phyloP scores from a whole-genome alignment of 192 early-diverging fungal species.

The Coemansia sp. region DNA sequence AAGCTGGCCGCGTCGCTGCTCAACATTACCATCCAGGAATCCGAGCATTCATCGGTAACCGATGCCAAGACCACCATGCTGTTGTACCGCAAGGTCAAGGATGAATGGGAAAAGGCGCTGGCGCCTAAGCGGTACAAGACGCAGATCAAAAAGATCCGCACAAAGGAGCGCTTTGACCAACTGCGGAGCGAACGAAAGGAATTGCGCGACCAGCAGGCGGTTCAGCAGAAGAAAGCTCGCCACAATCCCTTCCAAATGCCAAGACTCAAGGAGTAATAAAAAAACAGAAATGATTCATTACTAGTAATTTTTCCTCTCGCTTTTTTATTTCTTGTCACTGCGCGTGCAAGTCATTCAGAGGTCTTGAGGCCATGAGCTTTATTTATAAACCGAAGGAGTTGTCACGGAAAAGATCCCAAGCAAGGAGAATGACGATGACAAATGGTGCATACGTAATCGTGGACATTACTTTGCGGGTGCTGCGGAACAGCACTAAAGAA shows the following conservation, averaged over 20 bases:
- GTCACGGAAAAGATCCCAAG: too few species aligned
- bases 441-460: too few species aligned
- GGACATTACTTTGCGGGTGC: too few species aligned
- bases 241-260: neutral
- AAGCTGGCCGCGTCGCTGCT: constrained; percentile 76
- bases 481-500: too few species aligned
- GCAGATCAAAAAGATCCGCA: constrained; percentile 27
- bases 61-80: constrained; percentile 92
- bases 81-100: constrained; percentile 80
- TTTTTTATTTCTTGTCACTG: too few species aligned
- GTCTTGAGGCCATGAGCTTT: too few species aligned
- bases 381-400: too few species aligned
- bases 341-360: neutral
- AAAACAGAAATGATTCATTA: too few species aligned
- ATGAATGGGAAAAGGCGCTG: constrained; percentile 74
- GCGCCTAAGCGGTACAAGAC: constrained; percentile 44
- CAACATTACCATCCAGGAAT: constrained; percentile 81
- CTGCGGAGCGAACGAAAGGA: constrained; percentile 39
- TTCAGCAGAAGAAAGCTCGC: neutral
- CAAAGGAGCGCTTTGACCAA: constrained; percentile 46
- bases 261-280: neutral
- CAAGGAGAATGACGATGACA: too few species aligned
- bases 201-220: constrained; percentile 11
- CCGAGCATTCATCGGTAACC: constrained; percentile 85
- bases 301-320: too few species aligned